Base-by-base conservation (phyloP, 257 asterid species). In the Penstemon barbatus region DNA sequence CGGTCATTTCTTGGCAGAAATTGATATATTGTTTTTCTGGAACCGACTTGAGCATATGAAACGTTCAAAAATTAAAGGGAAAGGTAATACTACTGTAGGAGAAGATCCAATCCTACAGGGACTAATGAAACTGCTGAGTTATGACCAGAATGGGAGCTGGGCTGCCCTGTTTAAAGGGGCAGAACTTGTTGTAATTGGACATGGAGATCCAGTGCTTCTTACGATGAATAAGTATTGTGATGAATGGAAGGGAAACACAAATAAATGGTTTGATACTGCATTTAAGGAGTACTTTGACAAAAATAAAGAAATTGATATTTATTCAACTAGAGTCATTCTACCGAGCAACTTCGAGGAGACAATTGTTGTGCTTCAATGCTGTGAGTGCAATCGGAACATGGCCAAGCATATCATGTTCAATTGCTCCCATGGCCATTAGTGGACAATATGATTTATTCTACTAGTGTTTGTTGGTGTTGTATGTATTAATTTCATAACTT, bases 11-110 rank as follows among this genome's bases (percentile, higher is more conserved):
- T 68, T 39, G 11, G 75, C 61, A 33, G n/a, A 10, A 13, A 68
- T 56, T 46, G 15, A 55, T 33, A 51, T 65, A 7, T 49, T 39
- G 67, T 56, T 57, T 39, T 75, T 69, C 64, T 75, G 79, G 79
- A 71, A 19, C 7, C 48, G 79, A 54, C 65, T 75, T 6, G 69
- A 69, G 37, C 61, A 74, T 50, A 75, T 75, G 55, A 41, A 69
- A 52, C 44, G 60, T 8, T 70, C 75, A 5, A 43, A 33, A 9
- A 37, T 36, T 61, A 8, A 61, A 44, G 45, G 13, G 10, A 11
- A 38, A 45, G 5, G 3, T 64, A 25, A 33, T 33, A 33, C 15
- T 59, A 4, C 7, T 15, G 4, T 25, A 25, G 33, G 57, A 41
- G 37, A 66, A 42, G 80, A 70, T 45, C 46, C 41, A 9, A 9